Conservation (phyloP, 1,284 basidiomycete genomes). For the Mycena citricolor region DNA sequence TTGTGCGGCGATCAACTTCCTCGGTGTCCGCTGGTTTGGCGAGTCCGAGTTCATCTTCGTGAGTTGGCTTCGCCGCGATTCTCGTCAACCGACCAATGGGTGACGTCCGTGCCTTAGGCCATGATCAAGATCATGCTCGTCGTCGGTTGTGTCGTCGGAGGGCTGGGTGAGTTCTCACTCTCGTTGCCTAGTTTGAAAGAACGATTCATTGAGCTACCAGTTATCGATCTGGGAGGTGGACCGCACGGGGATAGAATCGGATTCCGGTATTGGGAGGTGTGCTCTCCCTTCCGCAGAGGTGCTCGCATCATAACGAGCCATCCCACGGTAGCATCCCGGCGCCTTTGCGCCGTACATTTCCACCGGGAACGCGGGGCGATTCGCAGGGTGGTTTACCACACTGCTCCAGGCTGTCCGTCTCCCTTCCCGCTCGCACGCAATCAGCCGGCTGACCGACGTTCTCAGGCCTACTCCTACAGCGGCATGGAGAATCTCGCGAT, state of each 20-base stretch:
- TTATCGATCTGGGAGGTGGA: slow-evolving; percentile 28
- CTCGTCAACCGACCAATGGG: neutral
- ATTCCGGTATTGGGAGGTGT: slow-evolving; percentile 27
- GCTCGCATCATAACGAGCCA: neutral
- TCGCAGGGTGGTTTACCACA: slow-evolving; percentile 18
- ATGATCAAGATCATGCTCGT: slow-evolving; percentile 22
- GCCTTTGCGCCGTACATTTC: slow-evolving; percentile 16
- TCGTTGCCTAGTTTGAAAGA: neutral
- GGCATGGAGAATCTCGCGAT: slow-evolving; percentile 31
- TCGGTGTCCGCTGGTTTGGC: slow-evolving; percentile 19
- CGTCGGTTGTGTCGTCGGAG: slow-evolving; percentile 14
- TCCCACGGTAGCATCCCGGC: slow-evolving; percentile 9
- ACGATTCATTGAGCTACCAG: no score
- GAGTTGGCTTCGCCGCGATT: neutral
- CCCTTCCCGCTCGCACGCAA: neutral
- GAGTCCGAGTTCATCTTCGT: slow-evolving; percentile 20
- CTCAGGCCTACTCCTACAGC: slow-evolving; percentile 21
- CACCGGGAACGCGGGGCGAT: slow-evolving; percentile 11
- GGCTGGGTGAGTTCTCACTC: slow-evolving; percentile 4
- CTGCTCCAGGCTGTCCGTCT: slow-evolving; percentile 13
- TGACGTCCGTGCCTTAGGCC: no score
- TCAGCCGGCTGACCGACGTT: neutral
- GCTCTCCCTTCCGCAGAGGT: neutral
- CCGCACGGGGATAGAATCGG: slow-evolving; percentile 27
- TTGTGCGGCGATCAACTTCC: slow-evolving; percentile 16